Evolutionary conservation across 495 filamentous ascomycete genomes (phyloP).

Genomic region (Neurospora tetrasperma): DNA sequence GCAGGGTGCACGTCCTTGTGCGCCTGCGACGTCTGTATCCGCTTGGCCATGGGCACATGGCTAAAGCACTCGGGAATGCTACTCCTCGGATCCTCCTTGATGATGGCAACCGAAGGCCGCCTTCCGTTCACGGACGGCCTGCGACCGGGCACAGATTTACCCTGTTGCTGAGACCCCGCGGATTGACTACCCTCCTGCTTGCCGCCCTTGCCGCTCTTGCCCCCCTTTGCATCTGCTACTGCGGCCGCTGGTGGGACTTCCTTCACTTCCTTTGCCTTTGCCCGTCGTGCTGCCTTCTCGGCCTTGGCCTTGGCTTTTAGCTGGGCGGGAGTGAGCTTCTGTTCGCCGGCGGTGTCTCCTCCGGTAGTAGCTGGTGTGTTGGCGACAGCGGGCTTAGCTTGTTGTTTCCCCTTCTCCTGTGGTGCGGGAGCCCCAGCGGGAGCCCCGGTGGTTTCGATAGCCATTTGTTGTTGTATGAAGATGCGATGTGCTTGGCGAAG

Average conservation of each 20-base stretch:
- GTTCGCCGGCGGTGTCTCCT: conserved; percentile 4
- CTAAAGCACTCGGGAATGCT: conserved; percentile 63
- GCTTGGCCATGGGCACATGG: conserved; percentile 70
- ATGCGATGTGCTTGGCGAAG: background rate
- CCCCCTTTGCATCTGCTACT: conserved; percentile 25
- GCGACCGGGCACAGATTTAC: conserved; percentile 24
- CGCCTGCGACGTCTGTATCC: conserved; percentile 62
- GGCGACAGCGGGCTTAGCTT: conserved; percentile 1
- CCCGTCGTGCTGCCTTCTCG: conserved; percentile 66
- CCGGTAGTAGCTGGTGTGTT: conserved; percentile 3
- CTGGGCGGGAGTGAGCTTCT: conserved; percentile 53
- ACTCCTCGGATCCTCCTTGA: conserved; percentile 34
- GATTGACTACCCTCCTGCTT: conserved; percentile 37
- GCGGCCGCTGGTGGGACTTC: conserved; percentile 6
- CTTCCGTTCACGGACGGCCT: conserved; percentile 26
- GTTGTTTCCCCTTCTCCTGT: background rate
- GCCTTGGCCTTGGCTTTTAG: conserved; percentile 69
- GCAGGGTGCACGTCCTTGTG: conserved; percentile 86
- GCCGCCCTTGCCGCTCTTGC: conserved; percentile 30
- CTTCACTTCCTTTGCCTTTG: conserved; percentile 45
- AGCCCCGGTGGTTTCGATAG: conserved; percentile 14
- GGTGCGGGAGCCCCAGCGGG: conserved; percentile 6
- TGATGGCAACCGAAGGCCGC: conserved; percentile 33
- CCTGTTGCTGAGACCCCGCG: conserved; percentile 18
- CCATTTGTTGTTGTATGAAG: conserved; percentile 13